Base-by-base conservation (phyloP, 1,284 basidiomycete genomes). In the Acaromyces ingoldii region DNA sequence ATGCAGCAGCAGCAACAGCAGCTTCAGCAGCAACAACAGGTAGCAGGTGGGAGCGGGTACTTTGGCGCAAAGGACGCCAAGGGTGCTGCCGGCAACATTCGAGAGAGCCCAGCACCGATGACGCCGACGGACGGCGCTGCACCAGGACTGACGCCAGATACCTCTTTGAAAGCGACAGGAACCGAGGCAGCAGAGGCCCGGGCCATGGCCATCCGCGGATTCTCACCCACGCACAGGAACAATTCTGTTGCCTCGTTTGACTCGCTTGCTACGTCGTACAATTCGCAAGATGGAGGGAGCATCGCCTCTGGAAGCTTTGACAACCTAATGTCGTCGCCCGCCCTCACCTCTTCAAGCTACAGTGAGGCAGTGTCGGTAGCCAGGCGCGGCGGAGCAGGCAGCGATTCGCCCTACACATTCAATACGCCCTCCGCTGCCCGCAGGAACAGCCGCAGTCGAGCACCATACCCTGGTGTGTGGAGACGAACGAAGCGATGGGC, bases 391-490 rank as follows among this genome's bases (percentile, higher is more conserved):
- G 17, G 28, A 7, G 29, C 34, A 10, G 17, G 10, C 10, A 10
- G 10, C 28, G 33, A 19, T 19, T 46, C 40, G 26, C 4, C 17
- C 2, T 47, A 33, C 25, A 43, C 38, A 15, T 33, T 31, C 9
- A 29, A 13, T 7, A 48, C 45, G 21, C 39, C 48, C 13, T 28
- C 11, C 34, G 26, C 26, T 22, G 15, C 40, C 24, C 42, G 49
- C n/a, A n/a, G 21, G 19, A 45, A 28, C 13, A 45, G 26, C 13
- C n/a, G 17, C 19, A 51, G 46, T 19, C 6, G 49, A 22, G 28
- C 29, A 22, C 72, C 72, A 3, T 74, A 74, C 31, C 72, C 70
- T 0, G 72, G 72, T 19, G 68, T 74, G 7, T 74, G 72, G 72
- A 62, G 72, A 17, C 53, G 72, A 19, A 58, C 68, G 50, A 74